Conservation (phyloP, 2,329 filamentous ascomycete genomes). For the Calonectria naviculata region DNA sequence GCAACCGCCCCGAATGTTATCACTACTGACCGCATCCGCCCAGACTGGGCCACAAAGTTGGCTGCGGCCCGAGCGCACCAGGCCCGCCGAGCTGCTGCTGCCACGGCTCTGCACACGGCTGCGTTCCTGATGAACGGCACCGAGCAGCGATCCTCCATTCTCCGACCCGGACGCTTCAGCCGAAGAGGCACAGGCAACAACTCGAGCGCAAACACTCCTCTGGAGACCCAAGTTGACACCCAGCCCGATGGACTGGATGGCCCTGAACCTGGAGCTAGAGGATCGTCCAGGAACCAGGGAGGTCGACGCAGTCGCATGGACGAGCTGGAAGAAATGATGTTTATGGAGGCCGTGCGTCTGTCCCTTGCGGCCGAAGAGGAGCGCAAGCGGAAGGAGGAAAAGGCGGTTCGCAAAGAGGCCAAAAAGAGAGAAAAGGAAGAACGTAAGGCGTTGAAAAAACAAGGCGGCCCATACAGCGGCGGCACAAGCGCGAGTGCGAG, state of each 20-base stretch:
- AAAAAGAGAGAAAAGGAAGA: conserved; percentile 89
- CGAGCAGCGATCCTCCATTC: conserved; percentile 58
- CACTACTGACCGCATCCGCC: conserved; percentile 90
- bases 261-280: conserved; percentile 36
- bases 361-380: conserved; percentile 96
- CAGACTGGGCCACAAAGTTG: conserved; percentile 94
- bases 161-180: conserved; percentile 63
- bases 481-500: conserved; percentile 66
- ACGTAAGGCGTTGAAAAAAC: conserved; percentile 80
- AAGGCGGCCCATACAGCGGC: conserved; percentile 50
- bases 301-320: conserved; percentile 71
- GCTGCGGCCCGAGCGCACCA: conserved; percentile 86
- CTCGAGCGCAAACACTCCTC: conserved; percentile 43
- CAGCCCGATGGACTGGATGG: conserved; percentile 31
- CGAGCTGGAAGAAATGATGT: conserved; percentile 97
- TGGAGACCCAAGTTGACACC: conserved; percentile 25
- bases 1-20: conserved; percentile 88
- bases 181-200: conserved; percentile 62
- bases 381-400: conserved; percentile 79
- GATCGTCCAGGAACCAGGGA: conserved; percentile 32
- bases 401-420: conserved; percentile 72
- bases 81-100: conserved; percentile 87
- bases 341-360: conserved; percentile 93
- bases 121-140: conserved; percentile 86
- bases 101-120: conserved; percentile 93